Evolutionary conservation across 305 asterid species (phyloP).

Genomic region (Caryopteris hybrid): DNA sequence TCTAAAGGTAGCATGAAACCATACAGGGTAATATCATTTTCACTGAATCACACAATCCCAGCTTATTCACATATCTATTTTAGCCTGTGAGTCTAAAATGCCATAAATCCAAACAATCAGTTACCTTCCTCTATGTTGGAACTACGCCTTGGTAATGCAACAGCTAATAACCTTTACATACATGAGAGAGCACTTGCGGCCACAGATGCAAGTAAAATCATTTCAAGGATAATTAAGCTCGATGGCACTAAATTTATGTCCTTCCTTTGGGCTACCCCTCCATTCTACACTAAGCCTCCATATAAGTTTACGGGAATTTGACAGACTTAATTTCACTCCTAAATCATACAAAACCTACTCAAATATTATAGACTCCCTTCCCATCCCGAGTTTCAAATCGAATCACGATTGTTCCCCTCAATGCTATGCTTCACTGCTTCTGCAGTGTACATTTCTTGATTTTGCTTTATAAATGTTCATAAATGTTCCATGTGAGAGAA

Average conservation of each 20-base stretch:
- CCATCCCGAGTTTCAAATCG: neutral
- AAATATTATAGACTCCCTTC: neutral
- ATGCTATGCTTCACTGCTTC: neutral
- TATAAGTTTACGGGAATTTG: neutral
- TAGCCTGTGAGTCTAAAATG: neutral
- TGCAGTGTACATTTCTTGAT: neutral
- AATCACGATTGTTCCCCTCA: neutral
- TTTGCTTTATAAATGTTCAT: neutral
- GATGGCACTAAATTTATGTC: neutral
- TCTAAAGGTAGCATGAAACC: neutral
- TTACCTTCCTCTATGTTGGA: neutral
- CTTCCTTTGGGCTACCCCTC: neutral
- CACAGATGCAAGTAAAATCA: neutral
- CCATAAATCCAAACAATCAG: neutral
- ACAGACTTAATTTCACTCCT: neutral
- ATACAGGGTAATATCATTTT: neutral
- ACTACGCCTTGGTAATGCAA: neutral
- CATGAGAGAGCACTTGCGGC: neutral
- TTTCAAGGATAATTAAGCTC: neutral
- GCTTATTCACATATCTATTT: neutral
- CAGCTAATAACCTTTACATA: neutral
- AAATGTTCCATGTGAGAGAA: neutral
- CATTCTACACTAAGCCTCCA: neutral
- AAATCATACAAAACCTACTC: neutral
- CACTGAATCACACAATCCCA: neutral